A percentile compares a stretch with the other conserved stretches of the same genome.
phyloP scores from a whole-genome alignment of 2,329 filamentous ascomycete genomes.

The Calonectria pteridis region DNA sequence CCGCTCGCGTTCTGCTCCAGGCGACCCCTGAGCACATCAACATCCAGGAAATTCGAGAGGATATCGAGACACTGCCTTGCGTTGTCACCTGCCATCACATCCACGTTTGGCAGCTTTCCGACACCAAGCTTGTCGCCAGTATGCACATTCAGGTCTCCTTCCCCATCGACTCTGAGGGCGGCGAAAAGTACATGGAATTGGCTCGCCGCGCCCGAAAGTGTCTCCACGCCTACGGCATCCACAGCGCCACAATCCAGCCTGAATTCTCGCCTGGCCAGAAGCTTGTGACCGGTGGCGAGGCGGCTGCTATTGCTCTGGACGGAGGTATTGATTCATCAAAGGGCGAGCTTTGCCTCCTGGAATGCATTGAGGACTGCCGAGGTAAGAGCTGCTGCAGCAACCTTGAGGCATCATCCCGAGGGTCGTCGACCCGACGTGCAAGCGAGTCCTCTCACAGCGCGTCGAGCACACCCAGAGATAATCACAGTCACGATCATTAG shows the following conservation, averaged over 20 bases:
- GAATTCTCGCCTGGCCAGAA: slow-evolving; percentile 77
- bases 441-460: slow-evolving; percentile 50
- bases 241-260: slow-evolving; percentile 96
- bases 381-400: slow-evolving; percentile 49
- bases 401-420: slow-evolving; percentile 49
- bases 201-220: slow-evolving; percentile 86
- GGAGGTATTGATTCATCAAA: slow-evolving; percentile 46
- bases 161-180: slow-evolving; percentile 85
- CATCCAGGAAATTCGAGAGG: slow-evolving; percentile 90
- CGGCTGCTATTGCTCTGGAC: slow-evolving; percentile 51
- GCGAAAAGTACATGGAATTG: slow-evolving; percentile 89
- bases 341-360: slow-evolving; percentile 61
- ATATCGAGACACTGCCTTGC: slow-evolving; percentile 87
- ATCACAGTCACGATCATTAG: slow-evolving; percentile 30
- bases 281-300: slow-evolving; percentile 55
- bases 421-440: slow-evolving; percentile 51
- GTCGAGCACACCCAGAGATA: slow-evolving; percentile 30
- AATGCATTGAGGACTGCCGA: slow-evolving; percentile 55
- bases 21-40: slow-evolving; percentile 91
- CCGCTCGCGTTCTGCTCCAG: slow-evolving; percentile 90
- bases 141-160: slow-evolving; percentile 95
- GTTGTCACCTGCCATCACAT: slow-evolving; percentile 94
- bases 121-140: slow-evolving; percentile 93
- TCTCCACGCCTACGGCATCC: slow-evolving; percentile 94
- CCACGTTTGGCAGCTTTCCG: slow-evolving; percentile 97